A percentile compares a stretch with the other conserved stretches of the same genome.
These are phyloP conservation scores for Pythium apleroticum DNA, from an alignment of 352 stramenopile genomes.

Conservation along the genomic window DNA sequence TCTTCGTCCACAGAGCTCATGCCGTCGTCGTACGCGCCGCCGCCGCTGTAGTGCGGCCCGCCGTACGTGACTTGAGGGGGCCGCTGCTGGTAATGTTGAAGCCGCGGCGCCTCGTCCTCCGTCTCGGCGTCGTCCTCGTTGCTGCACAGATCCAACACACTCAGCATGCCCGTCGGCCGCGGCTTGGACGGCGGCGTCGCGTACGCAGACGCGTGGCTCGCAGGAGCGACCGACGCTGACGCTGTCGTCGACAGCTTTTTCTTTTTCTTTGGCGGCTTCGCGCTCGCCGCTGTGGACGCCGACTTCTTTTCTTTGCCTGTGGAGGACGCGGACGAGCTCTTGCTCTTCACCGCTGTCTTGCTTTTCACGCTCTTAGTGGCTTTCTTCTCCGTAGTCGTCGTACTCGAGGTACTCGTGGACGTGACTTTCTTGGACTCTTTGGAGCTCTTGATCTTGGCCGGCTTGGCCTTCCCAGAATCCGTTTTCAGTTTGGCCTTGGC, in stretches of 20 bases:
- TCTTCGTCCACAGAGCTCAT: slow-evolving; percentile 32
- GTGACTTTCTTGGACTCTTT: slow-evolving; percentile 21
- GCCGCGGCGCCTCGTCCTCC: slow-evolving; percentile 21
- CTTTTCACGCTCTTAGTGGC: slow-evolving; percentile 15
- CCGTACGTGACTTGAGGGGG: neutral
- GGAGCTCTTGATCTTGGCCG: neutral
- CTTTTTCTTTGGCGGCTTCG: slow-evolving; percentile 15
- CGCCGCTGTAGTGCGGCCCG: slow-evolving; percentile 20
- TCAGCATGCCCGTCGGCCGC: slow-evolving; percentile 59
- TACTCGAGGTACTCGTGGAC: neutral
- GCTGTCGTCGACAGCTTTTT: slow-evolving; percentile 8
- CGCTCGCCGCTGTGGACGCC: neutral
- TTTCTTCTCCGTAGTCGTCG: slow-evolving; percentile 9
- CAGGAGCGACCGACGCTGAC: neutral
- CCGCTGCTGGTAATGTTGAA: slow-evolving; percentile 14
- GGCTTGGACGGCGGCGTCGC: neutral
- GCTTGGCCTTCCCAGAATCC: slow-evolving; percentile 10
- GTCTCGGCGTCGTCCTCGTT: slow-evolving; percentile 40
- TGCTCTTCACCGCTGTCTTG: slow-evolving; percentile 31
- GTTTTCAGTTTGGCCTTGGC: slow-evolving; percentile 28
- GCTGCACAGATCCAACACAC: slow-evolving; percentile 75
- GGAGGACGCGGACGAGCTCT: neutral
- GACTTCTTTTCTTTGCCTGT: slow-evolving; percentile 13
- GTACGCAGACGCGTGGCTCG: neutral
- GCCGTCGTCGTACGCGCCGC: slow-evolving; percentile 36